phyloP scores from a whole-genome alignment of 2,329 filamentous ascomycete species.

The Aspergillus floridensis region DNA sequence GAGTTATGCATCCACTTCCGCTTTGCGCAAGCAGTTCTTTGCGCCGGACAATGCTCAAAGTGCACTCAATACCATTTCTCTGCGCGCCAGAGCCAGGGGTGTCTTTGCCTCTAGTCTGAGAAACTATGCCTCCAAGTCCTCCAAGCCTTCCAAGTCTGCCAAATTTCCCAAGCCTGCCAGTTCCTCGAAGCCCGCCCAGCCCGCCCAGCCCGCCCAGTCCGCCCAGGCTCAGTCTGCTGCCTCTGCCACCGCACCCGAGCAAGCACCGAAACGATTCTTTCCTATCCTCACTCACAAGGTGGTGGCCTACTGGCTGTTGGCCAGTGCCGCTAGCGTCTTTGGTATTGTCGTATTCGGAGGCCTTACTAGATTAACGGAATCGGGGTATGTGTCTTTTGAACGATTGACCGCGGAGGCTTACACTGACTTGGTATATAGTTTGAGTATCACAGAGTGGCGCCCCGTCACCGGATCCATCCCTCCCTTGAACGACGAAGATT shows the following conservation, averaged over 20 bases:
- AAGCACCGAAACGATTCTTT: slow-evolving; percentile 41
- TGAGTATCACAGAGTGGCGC: slow-evolving; percentile 98
- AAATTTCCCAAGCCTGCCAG: too few relatives aligned
- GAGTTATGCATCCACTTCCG: slow-evolving; percentile 28
- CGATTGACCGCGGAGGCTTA: neutral
- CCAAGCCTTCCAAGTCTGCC: too few relatives aligned
- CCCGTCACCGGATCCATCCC: slow-evolving; percentile 91
- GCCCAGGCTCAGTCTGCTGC: neutral
- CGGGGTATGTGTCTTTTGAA: slow-evolving; percentile 59
- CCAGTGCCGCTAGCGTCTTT: slow-evolving; percentile 88
- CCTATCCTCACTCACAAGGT: slow-evolving; percentile 67
- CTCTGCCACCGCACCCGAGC: slow-evolving; percentile 22
- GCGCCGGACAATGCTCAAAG: slow-evolving; percentile 27
- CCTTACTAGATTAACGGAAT: slow-evolving; percentile 90
- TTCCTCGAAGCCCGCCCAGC: too few relatives aligned
- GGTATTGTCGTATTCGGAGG: slow-evolving; percentile 96
- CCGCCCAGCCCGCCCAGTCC: slow-evolving; percentile 11
- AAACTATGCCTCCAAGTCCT: slow-evolving; percentile 19
- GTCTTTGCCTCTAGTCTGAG: slow-evolving; percentile 29
- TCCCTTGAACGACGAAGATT: slow-evolving; percentile 73
- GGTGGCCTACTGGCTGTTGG: slow-evolving; percentile 90
- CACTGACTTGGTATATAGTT: slow-evolving; percentile 49
- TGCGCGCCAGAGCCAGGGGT: slow-evolving; percentile 26
- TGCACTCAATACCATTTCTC: slow-evolving; percentile 25
- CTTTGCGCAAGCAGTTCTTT: slow-evolving; percentile 32